phyloP scores from a whole-genome alignment of 768 basidiomycete genomes.

The Mrakia gelida region DNA sequence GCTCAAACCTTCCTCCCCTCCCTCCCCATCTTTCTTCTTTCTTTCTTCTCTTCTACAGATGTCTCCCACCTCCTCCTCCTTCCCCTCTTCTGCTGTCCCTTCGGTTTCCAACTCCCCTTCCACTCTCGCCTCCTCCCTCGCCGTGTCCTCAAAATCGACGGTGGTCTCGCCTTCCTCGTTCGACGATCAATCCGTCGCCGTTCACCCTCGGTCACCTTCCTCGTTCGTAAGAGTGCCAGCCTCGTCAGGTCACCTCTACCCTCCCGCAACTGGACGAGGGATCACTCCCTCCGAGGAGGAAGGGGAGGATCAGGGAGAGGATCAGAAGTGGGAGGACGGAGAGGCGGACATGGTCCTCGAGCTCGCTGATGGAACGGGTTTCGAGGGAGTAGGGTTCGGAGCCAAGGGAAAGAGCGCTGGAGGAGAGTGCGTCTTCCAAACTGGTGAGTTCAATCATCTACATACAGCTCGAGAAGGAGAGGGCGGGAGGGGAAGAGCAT shows the following conservation, averaged over 20 bases:
- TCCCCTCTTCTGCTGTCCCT: conserved; percentile 23
- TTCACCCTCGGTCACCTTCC: conserved; percentile 28
- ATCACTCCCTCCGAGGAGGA: conserved; percentile 36
- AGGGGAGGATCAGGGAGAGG: conserved; percentile 34
- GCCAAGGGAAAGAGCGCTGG: conserved; percentile 83
- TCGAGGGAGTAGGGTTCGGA: conserved; percentile 87
- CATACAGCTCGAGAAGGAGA: neutral
- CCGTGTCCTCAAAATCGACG: conserved; percentile 14
- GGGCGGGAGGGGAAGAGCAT: neutral
- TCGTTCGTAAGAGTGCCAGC: conserved; percentile 29
- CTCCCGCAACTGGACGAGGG: conserved; percentile 42
- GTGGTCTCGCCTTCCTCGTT: neutral
- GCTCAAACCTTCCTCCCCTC: neutral
- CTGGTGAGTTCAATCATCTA: conserved; percentile 57
- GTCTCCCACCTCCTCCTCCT: conserved; percentile 22
- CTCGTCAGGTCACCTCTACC: conserved; percentile 39
- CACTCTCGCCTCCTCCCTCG: conserved; percentile 8
- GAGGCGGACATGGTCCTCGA: conserved; percentile 63
- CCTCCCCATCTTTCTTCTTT: neutral
- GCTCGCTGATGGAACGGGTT: conserved; percentile 81
- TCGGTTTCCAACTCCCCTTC: conserved; percentile 5
- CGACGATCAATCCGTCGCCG: conserved; percentile 23
- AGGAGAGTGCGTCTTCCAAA: conserved; percentile 99
- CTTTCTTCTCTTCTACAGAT: neutral
- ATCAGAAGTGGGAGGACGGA: conserved; percentile 41